These are phyloP conservation scores for Medakamo hakoo DNA, from an alignment of 139 green algal species.

Conservation along the genomic window DNA sequence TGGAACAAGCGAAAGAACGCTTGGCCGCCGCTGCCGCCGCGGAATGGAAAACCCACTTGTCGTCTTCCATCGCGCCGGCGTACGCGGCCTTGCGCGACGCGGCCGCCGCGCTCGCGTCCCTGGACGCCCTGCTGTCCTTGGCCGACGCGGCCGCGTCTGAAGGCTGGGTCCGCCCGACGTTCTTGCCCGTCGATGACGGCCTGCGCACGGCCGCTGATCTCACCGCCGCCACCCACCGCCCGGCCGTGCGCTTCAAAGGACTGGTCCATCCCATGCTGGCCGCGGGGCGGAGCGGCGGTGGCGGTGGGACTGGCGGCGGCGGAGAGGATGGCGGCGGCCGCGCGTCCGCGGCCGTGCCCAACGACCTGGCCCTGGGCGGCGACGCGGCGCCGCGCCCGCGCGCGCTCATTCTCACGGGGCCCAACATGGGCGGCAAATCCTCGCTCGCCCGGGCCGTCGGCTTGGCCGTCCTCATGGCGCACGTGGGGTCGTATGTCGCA, in stretches of 20 bases:
- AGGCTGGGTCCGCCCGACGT: constrained; percentile 8
- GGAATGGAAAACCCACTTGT: background rate
- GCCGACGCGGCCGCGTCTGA: constrained; percentile 16
- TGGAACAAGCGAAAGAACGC: constrained; percentile 39
- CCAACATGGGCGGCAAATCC: constrained; percentile 88
- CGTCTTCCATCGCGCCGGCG: constrained; percentile 2
- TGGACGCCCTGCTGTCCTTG: constrained; percentile 51
- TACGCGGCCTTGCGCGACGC: constrained; percentile 16
- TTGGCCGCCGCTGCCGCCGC: constrained; percentile 9
- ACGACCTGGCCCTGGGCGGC: constrained; percentile 18
- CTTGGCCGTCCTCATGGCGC: constrained; percentile 76
- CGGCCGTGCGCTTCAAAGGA: background rate
- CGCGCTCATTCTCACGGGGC: constrained; percentile 46
- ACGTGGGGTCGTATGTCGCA: constrained; percentile 76
- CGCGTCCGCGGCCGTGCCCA: constrained; percentile 30
- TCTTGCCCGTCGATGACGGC: constrained; percentile 12
- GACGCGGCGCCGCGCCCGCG: background rate
- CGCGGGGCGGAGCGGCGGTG: background rate
- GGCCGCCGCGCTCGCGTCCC: constrained; percentile 28
- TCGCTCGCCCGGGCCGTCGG: constrained; percentile 25
- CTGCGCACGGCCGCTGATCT: too few relatives aligned
- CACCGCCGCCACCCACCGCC: background rate
- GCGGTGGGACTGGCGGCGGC: too few relatives aligned
- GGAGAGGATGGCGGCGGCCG: too few relatives aligned
- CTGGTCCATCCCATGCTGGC: background rate